Percentiles rank a stretch among this genome's conserved stretches.
Evolutionary conservation across 2,329 filamentous ascomycete genomes (phyloP).

Genomic region (Colletotrichum incanum): DNA sequence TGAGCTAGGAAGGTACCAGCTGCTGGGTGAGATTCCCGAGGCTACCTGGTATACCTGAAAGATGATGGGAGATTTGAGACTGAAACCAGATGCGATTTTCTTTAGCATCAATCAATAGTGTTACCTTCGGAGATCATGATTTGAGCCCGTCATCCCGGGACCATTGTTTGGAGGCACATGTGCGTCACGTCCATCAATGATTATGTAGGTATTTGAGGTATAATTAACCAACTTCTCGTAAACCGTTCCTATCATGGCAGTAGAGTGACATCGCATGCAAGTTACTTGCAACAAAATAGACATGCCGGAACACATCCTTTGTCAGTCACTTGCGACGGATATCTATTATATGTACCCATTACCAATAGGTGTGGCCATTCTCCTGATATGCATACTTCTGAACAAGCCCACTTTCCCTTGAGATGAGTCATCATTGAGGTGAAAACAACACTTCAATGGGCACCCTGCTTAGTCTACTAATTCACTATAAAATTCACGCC

Average conservation of each 20-base stretch:
- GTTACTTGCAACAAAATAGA: too few species aligned
- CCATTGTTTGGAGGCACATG: not conserved
- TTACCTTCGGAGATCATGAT: not conserved
- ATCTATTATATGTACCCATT: not conserved
- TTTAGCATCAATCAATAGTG: not conserved
- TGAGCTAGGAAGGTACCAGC: slow-evolving; percentile 71
- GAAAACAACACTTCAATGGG: not conserved
- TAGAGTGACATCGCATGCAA: too few species aligned
- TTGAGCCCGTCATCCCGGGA: not conserved
- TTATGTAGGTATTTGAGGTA: not conserved
- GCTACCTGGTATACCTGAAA: slow-evolving; percentile 74
- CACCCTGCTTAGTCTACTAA: accelerated
- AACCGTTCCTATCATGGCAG: not conserved
- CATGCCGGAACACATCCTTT: too few species aligned
- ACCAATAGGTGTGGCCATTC: not conserved
- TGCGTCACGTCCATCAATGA: not conserved
- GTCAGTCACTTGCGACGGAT: too few species aligned
- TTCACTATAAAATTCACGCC: not conserved
- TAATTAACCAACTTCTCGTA: not conserved
- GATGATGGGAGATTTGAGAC: not conserved
- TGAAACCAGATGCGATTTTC: not conserved
- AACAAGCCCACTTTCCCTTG: not conserved
- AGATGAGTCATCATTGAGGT: not conserved
- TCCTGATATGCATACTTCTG: not conserved
- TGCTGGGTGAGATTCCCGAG: slow-evolving; percentile 71